A percentile compares a stretch with the other conserved stretches of the same genome.
phyloP scores from a whole-genome alignment of 2,329 filamentous ascomycete species.

The Monilinia polystroma region DNA sequence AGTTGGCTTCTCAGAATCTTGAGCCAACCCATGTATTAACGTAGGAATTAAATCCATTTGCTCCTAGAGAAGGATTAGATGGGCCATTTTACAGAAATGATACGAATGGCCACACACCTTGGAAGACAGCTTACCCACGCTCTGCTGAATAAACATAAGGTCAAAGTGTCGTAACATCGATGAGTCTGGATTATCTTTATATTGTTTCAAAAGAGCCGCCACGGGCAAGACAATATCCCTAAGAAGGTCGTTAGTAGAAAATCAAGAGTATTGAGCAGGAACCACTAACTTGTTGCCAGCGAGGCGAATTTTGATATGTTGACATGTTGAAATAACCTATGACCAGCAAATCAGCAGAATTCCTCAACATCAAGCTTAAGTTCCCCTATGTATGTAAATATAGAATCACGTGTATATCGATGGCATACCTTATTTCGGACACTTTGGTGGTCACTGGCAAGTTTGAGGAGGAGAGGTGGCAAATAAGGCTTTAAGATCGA shows the following conservation, averaged over 20 bases:
- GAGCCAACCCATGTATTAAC: constrained; percentile 64
- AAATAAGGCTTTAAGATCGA: constrained; percentile 76
- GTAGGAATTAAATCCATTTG: constrained; percentile 71
- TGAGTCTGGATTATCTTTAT: constrained; percentile 70
- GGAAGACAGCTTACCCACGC: constrained; percentile 60
- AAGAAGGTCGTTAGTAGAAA: constrained; percentile 5
- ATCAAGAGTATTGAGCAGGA: constrained; percentile 16
- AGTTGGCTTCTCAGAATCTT: constrained; percentile 54
- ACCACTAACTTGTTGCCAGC: constrained; percentile 40
- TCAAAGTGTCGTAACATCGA: constrained; percentile 84
- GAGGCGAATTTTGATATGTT: constrained; percentile 64
- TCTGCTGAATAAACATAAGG: constrained; percentile 84
- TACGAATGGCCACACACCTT: constrained; percentile 42
- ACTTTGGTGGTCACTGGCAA: constrained; percentile 73
- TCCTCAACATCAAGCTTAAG: constrained; percentile 9
- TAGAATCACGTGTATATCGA: constrained; percentile 14
- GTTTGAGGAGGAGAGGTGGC: constrained; percentile 78
- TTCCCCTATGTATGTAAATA: neutral
- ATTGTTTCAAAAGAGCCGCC: constrained; percentile 79
- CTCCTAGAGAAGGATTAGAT: constrained; percentile 45
- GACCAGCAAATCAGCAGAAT: constrained; percentile 24
- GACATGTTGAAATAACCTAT: constrained; percentile 65
- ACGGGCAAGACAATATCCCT: constrained; percentile 74
- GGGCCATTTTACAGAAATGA: neutral
- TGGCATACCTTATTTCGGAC: constrained; percentile 71